Conservation (phyloP, 176 grass and related monocot species). For the Zoysia pacifica region DNA sequence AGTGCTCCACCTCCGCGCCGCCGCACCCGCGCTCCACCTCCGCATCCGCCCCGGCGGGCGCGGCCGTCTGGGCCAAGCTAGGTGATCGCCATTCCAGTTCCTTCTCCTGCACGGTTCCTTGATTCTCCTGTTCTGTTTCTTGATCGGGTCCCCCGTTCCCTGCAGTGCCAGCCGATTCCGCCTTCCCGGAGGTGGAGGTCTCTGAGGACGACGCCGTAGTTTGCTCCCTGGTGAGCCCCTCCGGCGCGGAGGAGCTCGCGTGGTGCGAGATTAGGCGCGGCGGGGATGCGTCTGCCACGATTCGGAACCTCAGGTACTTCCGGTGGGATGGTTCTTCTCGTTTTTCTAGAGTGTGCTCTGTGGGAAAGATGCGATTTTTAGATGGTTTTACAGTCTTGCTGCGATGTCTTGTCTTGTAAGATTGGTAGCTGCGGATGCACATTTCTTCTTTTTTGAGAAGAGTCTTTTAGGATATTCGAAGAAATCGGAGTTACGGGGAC, state of each 20-base stretch:
- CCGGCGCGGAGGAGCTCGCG: constrained; percentile 43
- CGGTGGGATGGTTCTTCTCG: not conserved
- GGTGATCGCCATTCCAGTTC: constrained; percentile 40
- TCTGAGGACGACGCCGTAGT: constrained; percentile 50
- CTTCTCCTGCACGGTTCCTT: constrained; percentile 40
- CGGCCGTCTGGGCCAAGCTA: constrained; percentile 66
- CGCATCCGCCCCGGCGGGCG: not conserved
- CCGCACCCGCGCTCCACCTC: not conserved
- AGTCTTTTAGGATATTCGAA: not conserved
- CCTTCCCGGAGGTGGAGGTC: constrained; percentile 56
- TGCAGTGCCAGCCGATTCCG: constrained; percentile 62
- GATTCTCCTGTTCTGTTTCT: constrained; percentile 26
- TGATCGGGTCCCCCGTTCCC: not conserved
- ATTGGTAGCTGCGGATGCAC: not conserved
- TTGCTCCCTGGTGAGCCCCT: constrained; percentile 49
- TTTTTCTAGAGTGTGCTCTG: not conserved
- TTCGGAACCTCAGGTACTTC: constrained; percentile 62
- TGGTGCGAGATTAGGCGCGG: constrained; percentile 82
- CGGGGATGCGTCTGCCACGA: constrained; percentile 44
- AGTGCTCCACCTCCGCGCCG: constrained; percentile 55
- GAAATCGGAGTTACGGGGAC: not conserved
- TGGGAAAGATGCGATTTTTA: constrained; percentile 17
- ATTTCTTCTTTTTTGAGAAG: not conserved
- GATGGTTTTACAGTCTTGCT: constrained; percentile 8
- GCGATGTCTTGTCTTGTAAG: constrained; percentile 11